Evolutionary conservation across 208 protist genomes (phyloP), one percentile per base, ranked within the genome.

Genomic region (Trypanosoma vivax): DNA sequence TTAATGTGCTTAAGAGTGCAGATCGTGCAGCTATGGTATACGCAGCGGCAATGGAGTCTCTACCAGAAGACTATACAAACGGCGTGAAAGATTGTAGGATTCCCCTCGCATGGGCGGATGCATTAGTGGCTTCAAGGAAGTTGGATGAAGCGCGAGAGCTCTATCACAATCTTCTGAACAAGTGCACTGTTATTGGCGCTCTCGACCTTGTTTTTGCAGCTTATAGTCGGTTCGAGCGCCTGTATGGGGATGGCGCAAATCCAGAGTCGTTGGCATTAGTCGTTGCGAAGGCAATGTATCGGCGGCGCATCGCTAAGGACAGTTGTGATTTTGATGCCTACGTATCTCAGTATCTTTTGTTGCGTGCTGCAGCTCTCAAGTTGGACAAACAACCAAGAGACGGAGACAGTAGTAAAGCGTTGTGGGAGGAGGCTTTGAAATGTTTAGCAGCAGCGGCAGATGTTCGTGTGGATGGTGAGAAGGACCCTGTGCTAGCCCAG

Each of bases 201-300:
- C 16, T 77, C 21, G 80, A 92, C 33, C 55, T 73, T 28, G 58
- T 82, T 31, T 60, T 93, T 41, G 51, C 71, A 29, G 69, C 59
- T n/a, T 88, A 88, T 51, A 73, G 65, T 35, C 71, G 68, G 3
- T 88, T 85, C 69, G 78, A 89, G 53, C 68, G 81, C 0, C 50
- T 79, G 27, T 49, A 76, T 48, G 81, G 72, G 3, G 72, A 75
- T 29, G 57, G 53, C 10, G 45, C 23, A 38, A 61, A 71, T 60
- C 62, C 65, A 34, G 78, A 79, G 29, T 34, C 27, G 16, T 39
- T 67, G 30, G 39, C 56, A 11, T 23, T 55, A 4, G 49, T 78
- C 0, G 62, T 80, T 29, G 75, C 79, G 4, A 66, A 61, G n/a
- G 73, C 71, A 25, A 63, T 84, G 29, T 88, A 85, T 55, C 66